phyloP scores from a whole-genome alignment of 306 rosid genomes.

The Lotus japonicus region DNA sequence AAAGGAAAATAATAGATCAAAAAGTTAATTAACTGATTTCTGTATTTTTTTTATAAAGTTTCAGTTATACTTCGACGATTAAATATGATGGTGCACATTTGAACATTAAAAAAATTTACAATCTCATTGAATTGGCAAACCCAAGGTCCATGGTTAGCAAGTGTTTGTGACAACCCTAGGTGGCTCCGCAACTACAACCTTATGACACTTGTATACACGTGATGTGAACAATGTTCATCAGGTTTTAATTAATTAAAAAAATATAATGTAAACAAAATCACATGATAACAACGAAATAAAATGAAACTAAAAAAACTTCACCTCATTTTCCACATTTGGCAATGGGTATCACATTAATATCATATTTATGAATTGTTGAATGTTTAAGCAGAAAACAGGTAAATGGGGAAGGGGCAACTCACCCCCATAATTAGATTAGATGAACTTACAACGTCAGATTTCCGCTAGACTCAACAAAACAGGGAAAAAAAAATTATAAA shows the following conservation, averaged over 20 bases:
- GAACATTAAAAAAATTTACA: no score
- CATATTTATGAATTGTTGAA: slow-evolving; percentile 24
- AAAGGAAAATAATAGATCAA: no score
- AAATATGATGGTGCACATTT: no score
- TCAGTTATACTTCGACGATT: no score
- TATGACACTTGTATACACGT: no score
- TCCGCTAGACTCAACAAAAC: slow-evolving; percentile 29
- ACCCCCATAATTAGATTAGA: slow-evolving; percentile 80
- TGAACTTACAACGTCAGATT: slow-evolving; percentile 50
- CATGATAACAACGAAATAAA: background rate
- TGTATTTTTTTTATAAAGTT: no score
- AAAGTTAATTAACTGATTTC: no score
- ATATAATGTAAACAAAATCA: background rate
- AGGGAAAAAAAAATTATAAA: slow-evolving; percentile 27
- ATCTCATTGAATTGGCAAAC: no score
- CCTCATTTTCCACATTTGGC: slow-evolving; percentile 37
- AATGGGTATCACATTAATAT: slow-evolving; percentile 26
- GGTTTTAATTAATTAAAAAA: background rate
- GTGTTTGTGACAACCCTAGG: no score
- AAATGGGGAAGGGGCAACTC: slow-evolving; percentile 36
- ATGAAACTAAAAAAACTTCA: background rate
- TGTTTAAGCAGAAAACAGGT: slow-evolving; percentile 14
- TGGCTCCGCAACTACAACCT: no score
- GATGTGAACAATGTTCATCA: no score
- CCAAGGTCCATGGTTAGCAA: no score